Conservation (phyloP, 768 basidiomycete genomes). For the Exsudoporus frostii region DNA sequence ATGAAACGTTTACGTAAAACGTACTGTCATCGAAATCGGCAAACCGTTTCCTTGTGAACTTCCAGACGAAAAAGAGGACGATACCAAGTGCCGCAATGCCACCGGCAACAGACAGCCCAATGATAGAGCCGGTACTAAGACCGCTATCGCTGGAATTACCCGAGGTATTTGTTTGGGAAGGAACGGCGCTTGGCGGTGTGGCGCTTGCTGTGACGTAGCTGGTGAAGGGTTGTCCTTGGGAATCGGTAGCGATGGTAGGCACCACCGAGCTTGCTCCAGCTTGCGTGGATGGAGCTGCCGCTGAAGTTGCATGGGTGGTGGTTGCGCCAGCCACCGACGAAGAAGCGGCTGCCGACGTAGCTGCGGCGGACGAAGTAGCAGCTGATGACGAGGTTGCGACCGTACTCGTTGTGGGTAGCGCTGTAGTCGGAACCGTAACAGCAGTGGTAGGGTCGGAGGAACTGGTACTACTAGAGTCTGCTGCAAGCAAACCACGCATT, state of each 20-base stretch:
- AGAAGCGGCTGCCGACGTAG: slow-evolving; percentile 2
- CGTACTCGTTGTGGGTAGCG: neutral
- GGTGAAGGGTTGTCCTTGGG: slow-evolving; percentile 31
- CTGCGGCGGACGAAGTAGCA: slow-evolving; percentile 12
- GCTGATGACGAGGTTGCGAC: neutral
- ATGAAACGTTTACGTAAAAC: slow-evolving; percentile 32
- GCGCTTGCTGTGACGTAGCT: slow-evolving; percentile 14
- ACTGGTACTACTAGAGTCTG: neutral
- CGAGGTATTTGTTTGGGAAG: slow-evolving; percentile 22
- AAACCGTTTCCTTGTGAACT: slow-evolving; percentile 78
- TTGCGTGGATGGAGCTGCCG: neutral
- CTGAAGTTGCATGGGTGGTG: slow-evolving; percentile 4
- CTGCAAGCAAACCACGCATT: slow-evolving; percentile 9
- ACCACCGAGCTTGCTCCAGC: slow-evolving; percentile 1
- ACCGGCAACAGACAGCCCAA: slow-evolving; percentile 79
- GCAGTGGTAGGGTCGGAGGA: neutral
- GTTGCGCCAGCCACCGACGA: slow-evolving; percentile 1
- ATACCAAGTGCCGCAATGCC: slow-evolving; percentile 73
- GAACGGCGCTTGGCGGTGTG: slow-evolving; percentile 22
- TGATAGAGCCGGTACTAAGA: slow-evolving; percentile 68
- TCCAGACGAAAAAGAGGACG: slow-evolving; percentile 79
- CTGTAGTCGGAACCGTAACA: neutral
- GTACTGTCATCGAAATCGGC: slow-evolving; percentile 75
- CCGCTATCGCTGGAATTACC: slow-evolving; percentile 29
- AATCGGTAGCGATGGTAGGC: slow-evolving; percentile 27